These are phyloP conservation scores for Austropuccinia psidii DNA, from an alignment of 1,284 basidiomycete species.

Conservation along the genomic window DNA sequence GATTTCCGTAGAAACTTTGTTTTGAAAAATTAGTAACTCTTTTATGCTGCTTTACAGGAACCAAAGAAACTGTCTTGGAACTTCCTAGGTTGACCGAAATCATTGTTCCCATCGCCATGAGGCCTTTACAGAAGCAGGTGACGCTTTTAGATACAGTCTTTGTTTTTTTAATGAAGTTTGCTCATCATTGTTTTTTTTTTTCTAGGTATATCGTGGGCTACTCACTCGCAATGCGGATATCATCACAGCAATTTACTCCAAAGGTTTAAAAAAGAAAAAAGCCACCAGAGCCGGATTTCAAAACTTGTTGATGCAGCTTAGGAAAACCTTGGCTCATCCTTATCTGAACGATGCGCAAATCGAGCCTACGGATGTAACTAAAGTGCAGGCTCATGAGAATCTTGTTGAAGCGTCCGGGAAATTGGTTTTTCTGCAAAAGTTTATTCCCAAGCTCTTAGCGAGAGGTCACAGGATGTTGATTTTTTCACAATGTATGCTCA, in stretches of 20 bases:
- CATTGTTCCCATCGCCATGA: conserved; percentile 85
- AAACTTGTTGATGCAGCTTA: conserved; percentile 45
- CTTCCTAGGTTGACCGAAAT: conserved; percentile 50
- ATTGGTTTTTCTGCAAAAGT: conserved; percentile 38
- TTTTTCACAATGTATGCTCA: conserved; percentile 44
- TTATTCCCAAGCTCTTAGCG: conserved; percentile 43
- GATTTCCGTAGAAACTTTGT: neutral
- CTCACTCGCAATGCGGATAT: conserved; percentile 23
- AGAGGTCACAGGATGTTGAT: conserved; percentile 44
- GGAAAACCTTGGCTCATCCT: conserved; percentile 45
- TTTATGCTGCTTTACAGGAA: conserved; percentile 14
- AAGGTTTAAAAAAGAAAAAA: conserved; percentile 38
- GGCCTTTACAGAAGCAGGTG: conserved; percentile 76
- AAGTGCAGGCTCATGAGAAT: conserved; percentile 21
- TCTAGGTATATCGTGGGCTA: conserved; percentile 28
- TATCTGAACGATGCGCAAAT: conserved; percentile 34
- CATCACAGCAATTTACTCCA: conserved; percentile 33
- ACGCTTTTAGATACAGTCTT: neutral
- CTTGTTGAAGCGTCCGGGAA: conserved; percentile 35
- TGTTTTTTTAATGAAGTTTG: neutral
- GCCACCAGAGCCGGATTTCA: conserved; percentile 40
- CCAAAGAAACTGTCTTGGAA: conserved; percentile 36
- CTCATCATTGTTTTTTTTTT: neutral
- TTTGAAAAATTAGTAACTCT: neutral
- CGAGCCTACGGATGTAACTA: conserved; percentile 23